Evolutionary conservation across 805 yeast genomes (phyloP).

Genomic region (Saccharomycopsis fibuligera): DNA sequence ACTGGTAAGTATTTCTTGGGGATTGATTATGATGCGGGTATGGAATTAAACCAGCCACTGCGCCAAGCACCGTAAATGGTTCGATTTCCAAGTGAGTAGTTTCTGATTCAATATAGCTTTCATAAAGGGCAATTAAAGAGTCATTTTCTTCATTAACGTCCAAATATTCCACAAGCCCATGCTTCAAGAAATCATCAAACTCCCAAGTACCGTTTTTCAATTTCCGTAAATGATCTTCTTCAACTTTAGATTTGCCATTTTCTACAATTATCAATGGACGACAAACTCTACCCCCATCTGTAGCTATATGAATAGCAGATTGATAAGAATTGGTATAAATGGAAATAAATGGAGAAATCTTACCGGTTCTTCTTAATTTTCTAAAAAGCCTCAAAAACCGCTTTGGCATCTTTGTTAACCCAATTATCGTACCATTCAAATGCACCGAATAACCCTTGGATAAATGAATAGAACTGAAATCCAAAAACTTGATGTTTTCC

Average conservation of each 20-base stretch:
- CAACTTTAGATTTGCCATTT: constrained; percentile 58
- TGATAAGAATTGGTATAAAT: constrained; percentile 88
- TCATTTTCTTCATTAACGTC: constrained; percentile 98
- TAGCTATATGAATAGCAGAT: constrained; percentile 91
- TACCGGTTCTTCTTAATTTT: constrained; percentile 73
- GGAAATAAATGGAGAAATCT: constrained; percentile 83
- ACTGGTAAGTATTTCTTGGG: constrained; percentile 87
- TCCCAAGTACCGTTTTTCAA: constrained; percentile 65
- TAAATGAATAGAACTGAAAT: constrained; percentile 75
- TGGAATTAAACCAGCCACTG: constrained; percentile 88
- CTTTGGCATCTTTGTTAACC: constrained; percentile 82
- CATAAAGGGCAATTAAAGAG: constrained; percentile 86
- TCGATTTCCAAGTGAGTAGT: constrained; percentile 93
- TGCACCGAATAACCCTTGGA: constrained; percentile 78
- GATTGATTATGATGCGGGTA: constrained; percentile 92
- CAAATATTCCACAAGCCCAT: constrained; percentile 88
- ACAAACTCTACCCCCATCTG: constrained; percentile 98
- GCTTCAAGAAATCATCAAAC: constrained; percentile 84
- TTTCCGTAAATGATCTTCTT: constrained; percentile 57
- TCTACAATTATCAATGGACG: constrained; percentile 90
- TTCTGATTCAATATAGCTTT: constrained; percentile 42
- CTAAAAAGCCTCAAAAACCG: constrained; percentile 77
- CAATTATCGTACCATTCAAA: constrained; percentile 90
- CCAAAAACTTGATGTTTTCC: constrained; percentile 75
- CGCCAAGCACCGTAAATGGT: constrained; percentile 88